Conservation (phyloP, 257 asterid species). For the Marsdenia floribunda region DNA sequence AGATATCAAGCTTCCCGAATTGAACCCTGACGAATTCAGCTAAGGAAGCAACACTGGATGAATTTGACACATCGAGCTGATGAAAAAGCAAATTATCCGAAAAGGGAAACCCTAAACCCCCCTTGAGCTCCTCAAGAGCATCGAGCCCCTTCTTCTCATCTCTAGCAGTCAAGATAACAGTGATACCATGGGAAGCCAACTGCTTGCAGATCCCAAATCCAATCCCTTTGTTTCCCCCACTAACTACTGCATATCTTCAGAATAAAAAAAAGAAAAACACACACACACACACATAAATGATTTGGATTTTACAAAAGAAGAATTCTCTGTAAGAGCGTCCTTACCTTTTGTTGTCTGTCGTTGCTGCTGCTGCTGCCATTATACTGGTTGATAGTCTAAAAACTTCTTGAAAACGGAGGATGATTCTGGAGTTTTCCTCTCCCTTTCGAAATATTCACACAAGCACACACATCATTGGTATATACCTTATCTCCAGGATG, state of each 20-base stretch:
- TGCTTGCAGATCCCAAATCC: constrained; percentile 17
- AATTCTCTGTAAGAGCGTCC: too few species aligned
- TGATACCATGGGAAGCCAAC: constrained; percentile 17
- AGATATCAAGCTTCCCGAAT: constrained; percentile 48
- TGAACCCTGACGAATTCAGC: constrained; percentile 29
- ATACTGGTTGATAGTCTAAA: too few species aligned
- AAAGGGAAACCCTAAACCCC: not conserved
- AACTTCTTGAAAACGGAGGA: too few species aligned
- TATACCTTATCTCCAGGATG: too few species aligned
- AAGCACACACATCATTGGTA: too few species aligned
- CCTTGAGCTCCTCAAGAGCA: constrained; percentile 22
- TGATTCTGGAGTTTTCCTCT: too few species aligned
- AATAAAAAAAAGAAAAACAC: not conserved
- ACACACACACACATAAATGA: not conserved
- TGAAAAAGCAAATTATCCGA: constrained; percentile 32
- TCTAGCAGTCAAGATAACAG: constrained; percentile 20
- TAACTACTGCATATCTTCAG: constrained; percentile 15
- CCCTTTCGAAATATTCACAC: too few species aligned
- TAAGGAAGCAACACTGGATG: constrained; percentile 27
- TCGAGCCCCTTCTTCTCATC: constrained; percentile 20
- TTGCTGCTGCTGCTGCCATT: too few species aligned
- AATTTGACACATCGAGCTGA: constrained; percentile 45
- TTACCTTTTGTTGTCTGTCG: too few species aligned
- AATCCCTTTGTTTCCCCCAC: constrained; percentile 13
- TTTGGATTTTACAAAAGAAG: not conserved